Evolutionary conservation across 2,329 filamentous ascomycete species (phyloP), one percentile per base, ranked within the genome.

Genomic region (Cercospora zeae-maydis): DNA sequence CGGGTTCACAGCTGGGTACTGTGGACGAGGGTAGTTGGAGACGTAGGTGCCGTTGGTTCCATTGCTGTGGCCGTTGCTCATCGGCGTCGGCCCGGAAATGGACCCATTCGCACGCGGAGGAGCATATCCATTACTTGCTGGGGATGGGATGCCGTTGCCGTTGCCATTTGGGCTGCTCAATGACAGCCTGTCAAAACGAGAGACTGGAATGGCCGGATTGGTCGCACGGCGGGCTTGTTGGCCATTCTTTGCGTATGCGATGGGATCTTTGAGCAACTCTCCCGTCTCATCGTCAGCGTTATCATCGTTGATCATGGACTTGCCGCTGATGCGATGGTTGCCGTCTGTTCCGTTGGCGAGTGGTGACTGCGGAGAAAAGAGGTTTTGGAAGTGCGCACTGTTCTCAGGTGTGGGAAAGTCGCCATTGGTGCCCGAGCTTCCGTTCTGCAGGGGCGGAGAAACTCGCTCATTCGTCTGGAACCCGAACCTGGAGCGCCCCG

Each of bases 1-100:
- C 0, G 93, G 93, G 69, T 98, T 98, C 64, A 91, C 90, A 0
- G 93, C 89, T 13, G 93, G 93, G 66, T 92, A 90, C 64, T 88
- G 88, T 66, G 86, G 86, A 71, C 81, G 83, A 66, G 79, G 82
- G 69, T 84, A 89, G 63, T 85, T 80, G 67, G 85, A 80, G 67
- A 84, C 83, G 70, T 83, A 88, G 62, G 80, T 80, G 51, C 79
- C 75, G 6, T 77, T 77, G 6, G 88, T 86, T 74, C 88, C 86
- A 47, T 84, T 78, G 4, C 53, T 49, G 14, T 53, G 36, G 27
- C 59, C 62, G 13, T 42, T 66, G 53, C 63, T 67, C 66, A 76
- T 72, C 24, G 24, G 39, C 56, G 72, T 69, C 16, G 60, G 63
- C 7, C 75, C 77, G 57, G 83, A 80, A 69, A 83, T 75, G 9